Evolutionary conservation across 2,329 filamentous ascomycete species (phyloP).

Genomic region (Aspergillus phoenicis): DNA sequence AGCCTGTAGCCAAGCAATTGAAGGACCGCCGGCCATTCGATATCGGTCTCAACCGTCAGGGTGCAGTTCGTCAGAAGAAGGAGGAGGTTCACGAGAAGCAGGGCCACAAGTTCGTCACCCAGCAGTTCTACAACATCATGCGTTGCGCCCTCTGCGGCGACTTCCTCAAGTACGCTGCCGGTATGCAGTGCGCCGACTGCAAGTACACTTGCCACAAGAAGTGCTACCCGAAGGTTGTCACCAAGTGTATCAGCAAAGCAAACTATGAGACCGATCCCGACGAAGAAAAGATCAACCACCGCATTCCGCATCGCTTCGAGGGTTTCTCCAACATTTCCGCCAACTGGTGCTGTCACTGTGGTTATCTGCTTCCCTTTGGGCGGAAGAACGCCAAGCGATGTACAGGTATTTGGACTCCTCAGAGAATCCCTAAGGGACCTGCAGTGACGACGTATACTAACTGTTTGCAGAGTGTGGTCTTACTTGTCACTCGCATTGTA

Average conservation of each 20-base stretch:
- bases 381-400: conserved; percentile 95
- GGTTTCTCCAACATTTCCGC: conserved; percentile 97
- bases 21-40: conserved; percentile 82
- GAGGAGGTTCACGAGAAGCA: conserved; percentile 99
- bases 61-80: conserved; percentile 94
- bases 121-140: conserved; percentile 99
- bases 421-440: not conserved
- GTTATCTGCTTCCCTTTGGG: conserved; percentile 91
- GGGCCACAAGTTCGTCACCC: conserved; percentile 97
- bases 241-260: conserved; percentile 99
- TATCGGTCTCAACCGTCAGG: conserved; percentile 88
- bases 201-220: conserved; percentile 99
- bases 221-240: conserved; percentile 94
- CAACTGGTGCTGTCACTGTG: conserved; percentile 99
- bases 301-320: conserved; percentile 95
- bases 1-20: conserved; percentile 70
- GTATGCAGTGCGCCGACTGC: conserved; percentile 99
- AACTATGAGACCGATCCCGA: conserved; percentile 98
- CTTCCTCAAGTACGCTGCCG: conserved; percentile 96
- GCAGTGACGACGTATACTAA: conserved; percentile 1
- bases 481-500: conserved; percentile 87
- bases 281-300: conserved; percentile 99
- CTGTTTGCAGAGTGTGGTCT: conserved; percentile 73
- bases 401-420: conserved; percentile 59
- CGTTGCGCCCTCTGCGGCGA: conserved; percentile 96